Base-by-base conservation (phyloP, 2,329 filamentous ascomycete species). In the Botrytis paeoniae region DNA sequence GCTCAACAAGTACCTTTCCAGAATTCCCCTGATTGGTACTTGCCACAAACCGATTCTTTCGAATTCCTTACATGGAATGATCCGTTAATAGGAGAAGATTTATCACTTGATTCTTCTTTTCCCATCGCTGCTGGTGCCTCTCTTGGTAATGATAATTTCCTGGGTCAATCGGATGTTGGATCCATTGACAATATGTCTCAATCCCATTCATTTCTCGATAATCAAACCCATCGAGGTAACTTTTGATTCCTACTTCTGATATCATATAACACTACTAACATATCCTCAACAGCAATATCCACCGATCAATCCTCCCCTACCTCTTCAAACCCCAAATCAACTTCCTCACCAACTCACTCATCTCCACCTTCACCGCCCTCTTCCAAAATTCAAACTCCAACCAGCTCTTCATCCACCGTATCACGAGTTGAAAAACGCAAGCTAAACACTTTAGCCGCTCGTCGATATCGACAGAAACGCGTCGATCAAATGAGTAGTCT, bases 401-500 rank as follows among this genome's bases (percentile, higher is more conserved):
- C 72, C 63, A 66, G 73, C 65, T 37, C 72, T 45, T 57, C 73
- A 57, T 37, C 48, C 35, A 37, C 63, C 41, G 63, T 57, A 25
- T 73, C 71, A 54, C 74, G 75, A 64, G 70, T 80, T 48, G 74
- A 80, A 48, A 92, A 92, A 81, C 89, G 91, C 41, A 87, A 88
- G 75, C 87, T 88, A 75, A 93, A 93, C 81, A 93, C 90, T 22
- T 85, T 92, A 75, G 91, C 91, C n/a, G 91, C 91, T 43, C 86
- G 89, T 75, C 89, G 91, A 75, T 93, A 92, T 79, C 88, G 91
- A 39, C 90, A 93, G 80, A 91, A 91, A 80, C 88, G 90, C 63
- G 85, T 92, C 48, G 90, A 93, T 77, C 88, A 89, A 75, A 88
- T 92, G 80, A 82, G 82, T 39, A 86, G 88, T 74, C 84, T 93